Percentiles rank a stretch among this genome's conserved stretches.
phyloP scores from a whole-genome alignment of 345 rosid species.

The Citrus sinensis region DNA sequence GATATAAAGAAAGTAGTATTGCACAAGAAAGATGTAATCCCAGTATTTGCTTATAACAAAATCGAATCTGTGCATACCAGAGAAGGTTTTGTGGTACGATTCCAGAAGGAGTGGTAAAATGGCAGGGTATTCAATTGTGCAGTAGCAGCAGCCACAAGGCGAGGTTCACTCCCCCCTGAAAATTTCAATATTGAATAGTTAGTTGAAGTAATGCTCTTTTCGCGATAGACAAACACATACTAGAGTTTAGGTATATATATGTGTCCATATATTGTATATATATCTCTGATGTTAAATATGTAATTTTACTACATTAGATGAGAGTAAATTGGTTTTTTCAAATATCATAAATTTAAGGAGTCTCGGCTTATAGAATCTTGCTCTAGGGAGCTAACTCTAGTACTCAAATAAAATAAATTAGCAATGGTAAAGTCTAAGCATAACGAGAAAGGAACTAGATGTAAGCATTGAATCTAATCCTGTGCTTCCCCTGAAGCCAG shows the following conservation, averaged over 20 bases:
- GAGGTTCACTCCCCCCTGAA: constrained; percentile 89
- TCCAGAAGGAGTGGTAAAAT: constrained; percentile 98
- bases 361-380: neutral
- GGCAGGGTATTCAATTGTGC: constrained; percentile 74
- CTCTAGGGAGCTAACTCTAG: neutral
- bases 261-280: neutral
- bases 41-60: neutral
- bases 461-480: neutral
- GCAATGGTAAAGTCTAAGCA: neutral
- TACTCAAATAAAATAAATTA: neutral
- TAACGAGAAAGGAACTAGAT: neutral
- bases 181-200: constrained; percentile 9
- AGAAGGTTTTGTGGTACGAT: constrained; percentile 93
- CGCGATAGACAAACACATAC: neutral
- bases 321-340: neutral
- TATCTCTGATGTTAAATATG: neutral
- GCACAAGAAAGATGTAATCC: neutral
- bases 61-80: constrained; percentile 44
- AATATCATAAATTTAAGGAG: neutral
- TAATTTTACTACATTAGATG: neutral
- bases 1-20: neutral
- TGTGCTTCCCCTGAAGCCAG: neutral
- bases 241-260: neutral
- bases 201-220: neutral
- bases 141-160: constrained; percentile 85